Evolutionary conservation across 2,329 filamentous ascomycete species (phyloP).

Genomic region (Apiospora koreana): DNA sequence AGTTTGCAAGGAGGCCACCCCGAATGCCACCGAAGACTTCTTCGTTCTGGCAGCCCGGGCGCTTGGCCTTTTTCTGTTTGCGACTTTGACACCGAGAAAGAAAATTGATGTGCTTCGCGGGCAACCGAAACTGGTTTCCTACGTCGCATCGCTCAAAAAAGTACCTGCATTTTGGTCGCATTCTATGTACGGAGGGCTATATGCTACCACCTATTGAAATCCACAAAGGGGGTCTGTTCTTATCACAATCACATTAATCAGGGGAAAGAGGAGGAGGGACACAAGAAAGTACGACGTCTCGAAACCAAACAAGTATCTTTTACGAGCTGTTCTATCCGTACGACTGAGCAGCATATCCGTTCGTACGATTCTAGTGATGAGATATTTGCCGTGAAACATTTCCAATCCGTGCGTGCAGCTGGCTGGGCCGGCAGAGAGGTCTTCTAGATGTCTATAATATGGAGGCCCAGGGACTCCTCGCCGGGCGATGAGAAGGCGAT

Average conservation of each 20-base stretch:
- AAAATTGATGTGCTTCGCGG: too few relatives aligned
- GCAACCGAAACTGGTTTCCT: not conserved
- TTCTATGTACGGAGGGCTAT: not conserved
- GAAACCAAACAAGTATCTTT: not conserved
- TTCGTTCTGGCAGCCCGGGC: not conserved
- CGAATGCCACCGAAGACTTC: not conserved
- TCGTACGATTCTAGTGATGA: not conserved
- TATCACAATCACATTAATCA: not conserved
- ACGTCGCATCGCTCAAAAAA: not conserved
- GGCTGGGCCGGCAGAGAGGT: not conserved
- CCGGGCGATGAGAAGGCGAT: not conserved
- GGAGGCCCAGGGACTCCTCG: not conserved
- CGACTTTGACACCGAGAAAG: not conserved
- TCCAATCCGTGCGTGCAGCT: not conserved
- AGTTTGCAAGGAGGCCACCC: not conserved
- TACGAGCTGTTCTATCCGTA: not conserved
- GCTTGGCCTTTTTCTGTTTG: not conserved
- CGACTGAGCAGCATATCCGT: not conserved
- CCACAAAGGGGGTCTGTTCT: not conserved
- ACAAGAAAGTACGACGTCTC: not conserved
- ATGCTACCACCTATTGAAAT: constrained; percentile 3
- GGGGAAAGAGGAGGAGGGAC: not conserved
- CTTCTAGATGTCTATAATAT: not conserved
- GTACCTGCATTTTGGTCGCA: not conserved
- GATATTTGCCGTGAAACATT: not conserved